A percentile compares a stretch with the other conserved stretches of the same genome.
Conservation (phyloP, 768 basidiomycete genomes). For the Mycena maculata region DNA sequence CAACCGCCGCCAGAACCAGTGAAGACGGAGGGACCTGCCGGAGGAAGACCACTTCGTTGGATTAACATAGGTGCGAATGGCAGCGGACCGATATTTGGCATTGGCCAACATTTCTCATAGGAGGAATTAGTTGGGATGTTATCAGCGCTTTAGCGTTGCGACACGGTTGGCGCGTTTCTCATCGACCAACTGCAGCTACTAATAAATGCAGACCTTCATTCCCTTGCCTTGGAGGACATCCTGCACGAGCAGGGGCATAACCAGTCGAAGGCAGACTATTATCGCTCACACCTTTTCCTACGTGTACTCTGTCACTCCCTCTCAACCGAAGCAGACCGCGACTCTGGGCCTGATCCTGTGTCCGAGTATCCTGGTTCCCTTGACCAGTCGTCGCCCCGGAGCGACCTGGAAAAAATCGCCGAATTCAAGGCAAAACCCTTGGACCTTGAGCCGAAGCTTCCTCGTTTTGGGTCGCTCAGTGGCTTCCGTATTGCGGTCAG, state of each 20-base stretch:
- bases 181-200: background rate
- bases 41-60: conserved; percentile 20
- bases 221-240: conserved; percentile 62
- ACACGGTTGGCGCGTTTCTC: conserved; percentile 15
- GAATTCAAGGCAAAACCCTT: background rate
- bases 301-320: conserved; percentile 23
- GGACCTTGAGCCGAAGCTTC: background rate
- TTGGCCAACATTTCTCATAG: too few species aligned
- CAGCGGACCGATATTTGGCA: too few species aligned
- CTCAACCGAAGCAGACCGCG: conserved; percentile 22
- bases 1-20: background rate
- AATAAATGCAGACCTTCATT: conserved; percentile 54
- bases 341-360: background rate
- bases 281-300: conserved; percentile 32
- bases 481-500: conserved; percentile 25
- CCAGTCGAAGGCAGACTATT: conserved; percentile 39
- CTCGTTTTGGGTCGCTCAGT: conserved; percentile 11
- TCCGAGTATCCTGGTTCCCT: conserved; percentile 15
- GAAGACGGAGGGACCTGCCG: background rate
- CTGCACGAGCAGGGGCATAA: conserved; percentile 46
- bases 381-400: background rate
- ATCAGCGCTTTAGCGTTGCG: conserved; percentile 21
- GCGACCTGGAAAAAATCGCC: conserved; percentile 9
- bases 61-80: conserved; percentile 31
- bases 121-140: conserved; percentile 30